Evolutionary conservation across 805 yeast genomes (phyloP).

Genomic region (Aciculoconidium aculeatum): DNA sequence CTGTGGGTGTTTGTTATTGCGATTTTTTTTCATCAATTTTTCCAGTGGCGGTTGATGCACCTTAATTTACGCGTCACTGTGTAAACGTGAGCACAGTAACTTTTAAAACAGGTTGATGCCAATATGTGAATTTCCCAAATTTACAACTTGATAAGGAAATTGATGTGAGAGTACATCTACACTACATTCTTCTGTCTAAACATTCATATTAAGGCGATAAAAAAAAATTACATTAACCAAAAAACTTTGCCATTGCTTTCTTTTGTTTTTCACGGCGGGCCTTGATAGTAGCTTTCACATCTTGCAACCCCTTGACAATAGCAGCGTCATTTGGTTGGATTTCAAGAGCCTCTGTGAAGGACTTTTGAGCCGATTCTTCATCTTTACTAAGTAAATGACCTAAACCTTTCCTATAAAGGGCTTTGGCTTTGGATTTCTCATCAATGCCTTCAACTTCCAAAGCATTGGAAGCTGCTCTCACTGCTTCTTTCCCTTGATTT

Average conservation of each 20-base stretch:
- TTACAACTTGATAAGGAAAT: too few relatives aligned
- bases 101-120: too few relatives aligned
- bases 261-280: conserved; percentile 61
- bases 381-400: conserved; percentile 62
- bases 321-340: conserved; percentile 69
- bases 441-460: conserved; percentile 54
- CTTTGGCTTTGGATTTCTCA: conserved; percentile 73
- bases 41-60: too few relatives aligned
- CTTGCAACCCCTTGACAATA: conserved; percentile 56
- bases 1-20: too few relatives aligned
- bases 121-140: too few relatives aligned
- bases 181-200: too few relatives aligned
- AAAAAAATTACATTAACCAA: too few relatives aligned
- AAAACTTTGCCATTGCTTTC: conserved; percentile 70
- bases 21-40: too few relatives aligned
- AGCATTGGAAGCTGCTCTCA: conserved; percentile 61
- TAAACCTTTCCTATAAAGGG: conserved; percentile 77
- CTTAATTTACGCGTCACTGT: too few relatives aligned
- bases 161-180: too few relatives aligned
- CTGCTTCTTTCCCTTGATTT: conserved; percentile 46
- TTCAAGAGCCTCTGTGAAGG: conserved; percentile 59
- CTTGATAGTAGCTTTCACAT: conserved; percentile 48
- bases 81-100: too few relatives aligned
- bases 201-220: too few relatives aligned
- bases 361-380: conserved; percentile 62